These are phyloP conservation scores for Elsinoe fawcettii DNA, from an alignment of 2,329 filamentous ascomycete species.

Conservation along the genomic window DNA sequence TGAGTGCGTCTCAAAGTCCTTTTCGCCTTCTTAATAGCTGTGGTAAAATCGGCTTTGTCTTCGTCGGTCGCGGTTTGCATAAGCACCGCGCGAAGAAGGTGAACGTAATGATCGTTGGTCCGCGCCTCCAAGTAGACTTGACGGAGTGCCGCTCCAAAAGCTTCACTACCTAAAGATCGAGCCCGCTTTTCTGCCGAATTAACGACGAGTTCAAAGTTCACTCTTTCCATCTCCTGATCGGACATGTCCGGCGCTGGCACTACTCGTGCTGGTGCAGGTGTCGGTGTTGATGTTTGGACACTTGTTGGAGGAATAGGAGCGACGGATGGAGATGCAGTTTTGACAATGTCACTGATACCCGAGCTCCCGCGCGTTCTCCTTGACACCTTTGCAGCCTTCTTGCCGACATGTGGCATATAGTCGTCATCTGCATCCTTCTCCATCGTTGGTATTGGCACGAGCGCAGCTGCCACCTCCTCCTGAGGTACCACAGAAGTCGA, in stretches of 20 bases:
- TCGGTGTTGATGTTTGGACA: constrained; percentile 20
- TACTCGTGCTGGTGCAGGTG: constrained; percentile 17
- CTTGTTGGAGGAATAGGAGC: background rate
- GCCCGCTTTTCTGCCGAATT: constrained; percentile 38
- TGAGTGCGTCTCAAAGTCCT: constrained; percentile 18
- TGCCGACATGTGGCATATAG: constrained; percentile 31
- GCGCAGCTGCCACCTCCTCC: constrained; percentile 27
- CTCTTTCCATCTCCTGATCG: background rate
- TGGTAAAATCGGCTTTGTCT: constrained; percentile 36
- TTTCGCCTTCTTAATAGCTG: constrained; percentile 38
- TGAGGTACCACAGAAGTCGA: constrained; percentile 29
- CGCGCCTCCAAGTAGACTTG: constrained; percentile 37
- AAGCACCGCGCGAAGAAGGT: constrained; percentile 38
- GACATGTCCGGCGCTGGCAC: background rate
- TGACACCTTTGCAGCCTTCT: constrained; percentile 30
- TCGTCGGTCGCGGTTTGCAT: constrained; percentile 32
- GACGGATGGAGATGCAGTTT: constrained; percentile 1
- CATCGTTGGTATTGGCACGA: constrained; percentile 26
- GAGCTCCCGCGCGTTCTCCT: constrained; percentile 10
- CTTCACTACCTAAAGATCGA: constrained; percentile 30
- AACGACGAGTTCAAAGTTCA: constrained; percentile 26
- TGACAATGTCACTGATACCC: background rate
- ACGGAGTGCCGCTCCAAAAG: constrained; percentile 35
- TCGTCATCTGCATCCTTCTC: constrained; percentile 43
- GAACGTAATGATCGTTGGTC: constrained; percentile 30